These are phyloP conservation scores for Kodamaea fungicola DNA, from an alignment of 1,139 yeast genomes.

Conservation along the genomic window DNA sequence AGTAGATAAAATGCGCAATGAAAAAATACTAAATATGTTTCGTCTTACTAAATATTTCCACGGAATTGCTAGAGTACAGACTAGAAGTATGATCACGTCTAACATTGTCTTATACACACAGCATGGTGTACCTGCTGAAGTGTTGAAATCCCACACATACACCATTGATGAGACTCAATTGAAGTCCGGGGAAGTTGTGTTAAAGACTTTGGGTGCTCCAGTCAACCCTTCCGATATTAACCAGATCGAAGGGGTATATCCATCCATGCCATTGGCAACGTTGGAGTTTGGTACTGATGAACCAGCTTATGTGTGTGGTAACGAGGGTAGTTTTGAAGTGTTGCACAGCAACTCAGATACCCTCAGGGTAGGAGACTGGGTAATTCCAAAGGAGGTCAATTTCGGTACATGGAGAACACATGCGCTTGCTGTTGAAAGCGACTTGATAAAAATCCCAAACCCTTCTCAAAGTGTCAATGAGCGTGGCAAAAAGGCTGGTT, in stretches of 20 bases:
- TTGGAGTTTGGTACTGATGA: constrained; percentile 44
- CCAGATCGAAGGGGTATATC: constrained; percentile 91
- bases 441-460: constrained; percentile 52
- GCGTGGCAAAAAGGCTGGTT: constrained; percentile 35
- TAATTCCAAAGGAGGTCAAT: constrained; percentile 75
- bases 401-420: constrained; percentile 97
- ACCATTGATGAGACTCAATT: constrained; percentile 46
- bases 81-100: constrained; percentile 47
- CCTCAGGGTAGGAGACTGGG: constrained; percentile 80
- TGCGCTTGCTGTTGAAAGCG: constrained; percentile 49
- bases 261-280: constrained; percentile 69
- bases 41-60: background rate
- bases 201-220: constrained; percentile 78
- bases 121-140: constrained; percentile 61
- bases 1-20: background rate
- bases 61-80: constrained; percentile 8
- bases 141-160: constrained; percentile 50
- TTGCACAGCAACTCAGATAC: constrained; percentile 47
- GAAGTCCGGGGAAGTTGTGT: constrained; percentile 44
- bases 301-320: constrained; percentile 81
- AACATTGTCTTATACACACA: constrained; percentile 55
- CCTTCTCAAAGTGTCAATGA: constrained; percentile 31
- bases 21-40: background rate
- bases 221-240: constrained; percentile 90
- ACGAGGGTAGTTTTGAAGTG: constrained; percentile 90